phyloP scores from a whole-genome alignment of 1,284 basidiomycete species.

The Ganoderma multipileum region DNA sequence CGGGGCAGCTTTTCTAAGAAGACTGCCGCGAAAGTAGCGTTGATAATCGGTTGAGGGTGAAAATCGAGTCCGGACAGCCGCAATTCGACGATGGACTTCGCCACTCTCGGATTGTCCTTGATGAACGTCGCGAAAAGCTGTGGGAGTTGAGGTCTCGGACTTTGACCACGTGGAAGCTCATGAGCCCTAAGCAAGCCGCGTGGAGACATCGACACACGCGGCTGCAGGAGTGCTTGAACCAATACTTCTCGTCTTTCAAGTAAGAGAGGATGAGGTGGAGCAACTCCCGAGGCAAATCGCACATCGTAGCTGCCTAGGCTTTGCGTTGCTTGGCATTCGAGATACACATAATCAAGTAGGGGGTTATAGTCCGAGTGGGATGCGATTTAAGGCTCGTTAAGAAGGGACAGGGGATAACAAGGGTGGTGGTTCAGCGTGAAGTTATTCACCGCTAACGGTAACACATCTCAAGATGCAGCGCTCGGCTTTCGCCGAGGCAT shows the following conservation, averaged over 20 bases:
- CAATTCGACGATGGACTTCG: neutral
- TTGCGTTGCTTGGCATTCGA: neutral
- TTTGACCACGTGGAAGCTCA: neutral
- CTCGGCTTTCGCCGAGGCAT: conserved; percentile 1
- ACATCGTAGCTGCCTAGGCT: neutral
- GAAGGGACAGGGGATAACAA: neutral
- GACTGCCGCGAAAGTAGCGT: neutral
- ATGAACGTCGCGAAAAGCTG: neutral
- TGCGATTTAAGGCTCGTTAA: neutral
- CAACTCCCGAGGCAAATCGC: neutral
- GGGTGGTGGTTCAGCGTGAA: neutral
- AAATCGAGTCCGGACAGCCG: neutral
- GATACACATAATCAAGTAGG: neutral
- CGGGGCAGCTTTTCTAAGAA: no score
- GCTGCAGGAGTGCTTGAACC: neutral
- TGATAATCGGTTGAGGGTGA: neutral
- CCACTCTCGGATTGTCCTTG: neutral
- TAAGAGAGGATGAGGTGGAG: neutral
- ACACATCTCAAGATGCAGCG: neutral
- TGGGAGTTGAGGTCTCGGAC: neutral
- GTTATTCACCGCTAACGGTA: no score
- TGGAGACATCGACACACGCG: neutral
- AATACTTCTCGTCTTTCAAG: neutral
- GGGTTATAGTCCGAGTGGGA: neutral
- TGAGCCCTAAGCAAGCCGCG: neutral